Evolutionary conservation across 2,329 filamentous ascomycete species (phyloP).

Genomic region (Colletotrichum sp.): DNA sequence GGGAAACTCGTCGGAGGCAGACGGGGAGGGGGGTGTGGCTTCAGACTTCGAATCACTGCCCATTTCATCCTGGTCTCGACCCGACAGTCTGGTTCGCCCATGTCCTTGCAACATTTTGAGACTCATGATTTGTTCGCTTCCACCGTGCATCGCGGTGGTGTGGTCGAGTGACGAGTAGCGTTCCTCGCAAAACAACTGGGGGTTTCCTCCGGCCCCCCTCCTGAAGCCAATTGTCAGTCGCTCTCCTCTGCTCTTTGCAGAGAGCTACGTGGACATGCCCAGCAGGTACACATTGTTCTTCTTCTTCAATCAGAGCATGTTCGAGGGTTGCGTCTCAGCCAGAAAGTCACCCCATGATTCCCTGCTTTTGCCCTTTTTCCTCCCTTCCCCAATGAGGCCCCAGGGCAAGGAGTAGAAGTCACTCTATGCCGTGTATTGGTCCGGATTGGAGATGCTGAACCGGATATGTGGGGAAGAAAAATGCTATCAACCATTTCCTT

Average conservation of each 20-base stretch:
- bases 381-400: background rate
- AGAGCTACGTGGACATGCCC: background rate
- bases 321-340: constrained; percentile 1
- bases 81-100: background rate
- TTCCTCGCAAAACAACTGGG: background rate
- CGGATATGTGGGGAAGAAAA: background rate
- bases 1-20: background rate
- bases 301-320: background rate
- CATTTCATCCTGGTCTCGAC: background rate
- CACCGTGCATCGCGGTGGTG: background rate
- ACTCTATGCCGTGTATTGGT: background rate
- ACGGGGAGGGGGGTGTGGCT: background rate
- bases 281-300: background rate
- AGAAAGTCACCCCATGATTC: constrained; percentile 13
- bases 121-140: constrained; percentile 3
- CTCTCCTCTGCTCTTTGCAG: background rate
- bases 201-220: background rate
- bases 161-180: background rate
- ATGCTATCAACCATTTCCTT: constrained; percentile 2
- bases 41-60: background rate
- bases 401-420: background rate
- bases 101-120: background rate
- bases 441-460: background rate
- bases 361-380: background rate
- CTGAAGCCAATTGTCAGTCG: background rate